phyloP scores from a whole-genome alignment of 495 filamentous ascomycete genomes.

The Pyrenula aspistea region DNA sequence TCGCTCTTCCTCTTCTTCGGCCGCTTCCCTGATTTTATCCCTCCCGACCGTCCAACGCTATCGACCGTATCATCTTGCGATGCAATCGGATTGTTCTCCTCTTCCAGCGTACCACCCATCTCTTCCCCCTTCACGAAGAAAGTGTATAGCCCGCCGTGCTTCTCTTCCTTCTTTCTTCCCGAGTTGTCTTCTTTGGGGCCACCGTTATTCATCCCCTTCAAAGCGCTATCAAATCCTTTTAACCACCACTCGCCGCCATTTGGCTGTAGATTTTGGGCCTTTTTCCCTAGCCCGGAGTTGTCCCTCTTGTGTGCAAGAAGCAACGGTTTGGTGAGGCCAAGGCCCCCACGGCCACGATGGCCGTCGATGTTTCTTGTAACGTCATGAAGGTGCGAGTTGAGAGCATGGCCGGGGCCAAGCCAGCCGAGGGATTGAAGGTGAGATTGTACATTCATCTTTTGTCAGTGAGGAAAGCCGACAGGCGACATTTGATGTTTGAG shows the following conservation, averaged over 20 bases:
- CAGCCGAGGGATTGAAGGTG: conserved; percentile 68
- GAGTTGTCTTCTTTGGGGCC: conserved; percentile 7
- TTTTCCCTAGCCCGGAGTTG: conserved; percentile 59
- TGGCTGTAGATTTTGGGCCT: conserved; percentile 41
- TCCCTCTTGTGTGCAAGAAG: conserved; percentile 57
- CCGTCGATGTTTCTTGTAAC: conserved; percentile 10
- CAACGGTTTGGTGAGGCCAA: conserved; percentile 55
- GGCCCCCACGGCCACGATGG: conserved; percentile 47
- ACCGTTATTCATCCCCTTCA: conserved; percentile 52
- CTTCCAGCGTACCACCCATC: conserved; percentile 52
- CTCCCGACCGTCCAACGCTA: conserved; percentile 9
- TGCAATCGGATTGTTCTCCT: no score
- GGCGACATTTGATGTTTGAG: no score
- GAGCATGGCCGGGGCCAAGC: conserved; percentile 62
- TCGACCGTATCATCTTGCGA: conserved; percentile 10
- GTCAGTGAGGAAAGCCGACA: not conserved
- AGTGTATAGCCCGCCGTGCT: conserved; percentile 56
- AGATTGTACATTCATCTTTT: conserved; percentile 51
- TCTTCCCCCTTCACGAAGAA: conserved; percentile 68
- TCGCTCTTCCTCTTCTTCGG: conserved; percentile 13
- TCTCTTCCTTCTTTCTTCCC: conserved; percentile 8
- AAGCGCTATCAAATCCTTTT: conserved; percentile 63
- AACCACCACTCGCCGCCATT: conserved; percentile 72
- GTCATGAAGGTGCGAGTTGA: conserved; percentile 43
- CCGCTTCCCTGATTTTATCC: conserved; percentile 18